Conservation (phyloP, 441 rosid species). For the Sinapis alba region DNA sequence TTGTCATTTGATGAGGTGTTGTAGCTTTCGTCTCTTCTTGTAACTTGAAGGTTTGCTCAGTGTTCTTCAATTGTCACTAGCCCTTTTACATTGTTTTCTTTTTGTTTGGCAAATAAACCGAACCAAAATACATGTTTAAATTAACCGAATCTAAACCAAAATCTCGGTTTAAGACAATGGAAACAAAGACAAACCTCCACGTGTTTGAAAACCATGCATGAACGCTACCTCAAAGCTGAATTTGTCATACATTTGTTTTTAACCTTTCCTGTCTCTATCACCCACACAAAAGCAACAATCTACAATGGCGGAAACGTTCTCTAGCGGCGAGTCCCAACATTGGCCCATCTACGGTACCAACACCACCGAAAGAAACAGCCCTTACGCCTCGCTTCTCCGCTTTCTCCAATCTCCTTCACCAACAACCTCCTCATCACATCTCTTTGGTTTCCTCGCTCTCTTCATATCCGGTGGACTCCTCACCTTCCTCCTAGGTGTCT, state of each 20-base stretch:
- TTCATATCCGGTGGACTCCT: conserved; percentile 60
- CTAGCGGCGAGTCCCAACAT: conserved; percentile 19
- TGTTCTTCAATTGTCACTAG: background rate
- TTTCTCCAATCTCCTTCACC: conserved; percentile 58
- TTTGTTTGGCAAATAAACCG: background rate
- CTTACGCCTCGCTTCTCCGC: conserved; percentile 40
- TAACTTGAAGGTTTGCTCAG: conserved; percentile 21
- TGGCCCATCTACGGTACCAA: conserved; percentile 30
- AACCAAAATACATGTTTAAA: background rate
- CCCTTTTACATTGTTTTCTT: background rate
- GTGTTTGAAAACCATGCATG: conserved; percentile 39
- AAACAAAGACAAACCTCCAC: conserved; percentile 31
- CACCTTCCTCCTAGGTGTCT: conserved; percentile 62
- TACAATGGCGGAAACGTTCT: conserved; percentile 32
- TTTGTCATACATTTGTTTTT: conserved; percentile 17
- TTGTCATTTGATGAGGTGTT: background rate
- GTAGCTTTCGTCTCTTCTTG: conserved; percentile 8
- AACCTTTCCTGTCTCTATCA: conserved; percentile 4
- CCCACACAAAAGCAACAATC: conserved; percentile 15
- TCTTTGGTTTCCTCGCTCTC: conserved; percentile 62
- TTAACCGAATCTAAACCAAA: conserved; percentile 23
- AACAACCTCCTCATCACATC: conserved; percentile 61
- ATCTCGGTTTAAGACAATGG: conserved; percentile 4
- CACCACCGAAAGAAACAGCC: conserved; percentile 15
- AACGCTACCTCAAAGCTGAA: conserved; percentile 36